Evolutionary conservation across 495 filamentous ascomycete species (phyloP).

Genomic region (Mycothermus thermophilus): DNA sequence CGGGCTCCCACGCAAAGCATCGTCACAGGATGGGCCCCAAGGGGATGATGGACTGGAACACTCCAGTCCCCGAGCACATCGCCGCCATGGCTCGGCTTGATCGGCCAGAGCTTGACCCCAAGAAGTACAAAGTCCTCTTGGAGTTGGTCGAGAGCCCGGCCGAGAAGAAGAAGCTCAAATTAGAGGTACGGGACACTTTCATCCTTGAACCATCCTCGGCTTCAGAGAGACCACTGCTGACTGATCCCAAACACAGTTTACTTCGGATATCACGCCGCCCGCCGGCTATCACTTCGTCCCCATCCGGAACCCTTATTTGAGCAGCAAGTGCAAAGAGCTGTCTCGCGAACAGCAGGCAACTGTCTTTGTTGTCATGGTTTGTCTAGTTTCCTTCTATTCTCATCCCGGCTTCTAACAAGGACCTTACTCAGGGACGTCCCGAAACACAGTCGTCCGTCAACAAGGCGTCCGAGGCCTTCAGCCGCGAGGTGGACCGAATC

Average conservation of each 20-base stretch:
- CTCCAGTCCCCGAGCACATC: too few relatives aligned
- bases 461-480: too few relatives aligned
- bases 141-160: constrained; percentile 42
- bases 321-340: constrained; percentile 62
- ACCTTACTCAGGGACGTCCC: too few relatives aligned
- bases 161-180: constrained; percentile 43
- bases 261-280: constrained; percentile 38
- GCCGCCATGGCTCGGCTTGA: too few relatives aligned
- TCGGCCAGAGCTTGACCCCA: too few relatives aligned
- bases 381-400: too few relatives aligned
- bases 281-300: constrained; percentile 75
- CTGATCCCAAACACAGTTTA: too few relatives aligned
- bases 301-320: constrained; percentile 64
- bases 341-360: constrained; percentile 53
- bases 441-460: too few relatives aligned
- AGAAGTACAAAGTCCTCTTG: too few relatives aligned
- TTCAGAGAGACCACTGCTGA: too few relatives aligned
- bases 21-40: constrained; percentile 20
- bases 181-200: too few relatives aligned
- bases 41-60: constrained; percentile 18
- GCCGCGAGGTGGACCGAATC: constrained; percentile 51
- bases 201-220: too few relatives aligned
- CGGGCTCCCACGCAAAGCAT: constrained; percentile 19
- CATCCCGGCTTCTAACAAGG: not conserved
- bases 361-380: constrained; percentile 70